Conservation (phyloP, 1,284 basidiomycete species). For the Ustilago shanxiensis region DNA sequence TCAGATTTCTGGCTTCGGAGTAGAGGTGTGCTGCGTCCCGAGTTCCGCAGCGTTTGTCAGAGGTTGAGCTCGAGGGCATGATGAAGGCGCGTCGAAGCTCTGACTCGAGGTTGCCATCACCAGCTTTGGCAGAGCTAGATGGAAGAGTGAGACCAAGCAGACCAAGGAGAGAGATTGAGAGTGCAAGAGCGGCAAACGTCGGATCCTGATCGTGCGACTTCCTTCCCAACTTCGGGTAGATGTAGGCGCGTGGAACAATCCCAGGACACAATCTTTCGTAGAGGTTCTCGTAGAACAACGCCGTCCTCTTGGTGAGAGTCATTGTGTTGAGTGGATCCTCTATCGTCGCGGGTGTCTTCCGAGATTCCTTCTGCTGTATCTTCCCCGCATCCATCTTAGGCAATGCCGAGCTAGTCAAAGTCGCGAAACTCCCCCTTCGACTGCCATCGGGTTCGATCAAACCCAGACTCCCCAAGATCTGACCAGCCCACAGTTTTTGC, state of each 20-base stretch:
- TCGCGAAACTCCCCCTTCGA: slow-evolving; percentile 19
- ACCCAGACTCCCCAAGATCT: slow-evolving; percentile 38
- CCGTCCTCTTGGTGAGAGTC: slow-evolving; percentile 56
- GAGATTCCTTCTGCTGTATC: background rate
- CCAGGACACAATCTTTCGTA: slow-evolving; percentile 55
- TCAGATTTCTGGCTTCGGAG: slow-evolving; percentile 9
- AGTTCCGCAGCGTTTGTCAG: slow-evolving; percentile 6
- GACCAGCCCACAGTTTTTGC: slow-evolving; percentile 42
- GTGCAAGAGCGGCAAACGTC: slow-evolving; percentile 49
- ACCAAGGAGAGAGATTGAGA: slow-evolving; percentile 55
- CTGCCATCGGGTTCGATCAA: slow-evolving; percentile 21
- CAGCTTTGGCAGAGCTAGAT: background rate
- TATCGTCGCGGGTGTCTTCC: background rate
- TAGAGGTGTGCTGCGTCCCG: background rate
- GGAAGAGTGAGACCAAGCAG: slow-evolving; percentile 31
- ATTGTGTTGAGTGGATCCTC: slow-evolving; percentile 50
- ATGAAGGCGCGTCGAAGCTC: slow-evolving; percentile 14
- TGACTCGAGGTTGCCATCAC: background rate
- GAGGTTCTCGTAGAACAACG: slow-evolving; percentile 60
- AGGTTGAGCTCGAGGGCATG: slow-evolving; percentile 18
- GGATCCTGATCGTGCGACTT: slow-evolving; percentile 51
- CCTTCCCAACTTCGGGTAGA: slow-evolving; percentile 50
- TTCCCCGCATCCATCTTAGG: background rate
- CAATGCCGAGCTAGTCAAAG: background rate
- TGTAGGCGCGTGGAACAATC: slow-evolving; percentile 54